Evolutionary conservation across 2,329 filamentous ascomycete genomes (phyloP).

Genomic region (Aaosphaeria pasadenensis): DNA sequence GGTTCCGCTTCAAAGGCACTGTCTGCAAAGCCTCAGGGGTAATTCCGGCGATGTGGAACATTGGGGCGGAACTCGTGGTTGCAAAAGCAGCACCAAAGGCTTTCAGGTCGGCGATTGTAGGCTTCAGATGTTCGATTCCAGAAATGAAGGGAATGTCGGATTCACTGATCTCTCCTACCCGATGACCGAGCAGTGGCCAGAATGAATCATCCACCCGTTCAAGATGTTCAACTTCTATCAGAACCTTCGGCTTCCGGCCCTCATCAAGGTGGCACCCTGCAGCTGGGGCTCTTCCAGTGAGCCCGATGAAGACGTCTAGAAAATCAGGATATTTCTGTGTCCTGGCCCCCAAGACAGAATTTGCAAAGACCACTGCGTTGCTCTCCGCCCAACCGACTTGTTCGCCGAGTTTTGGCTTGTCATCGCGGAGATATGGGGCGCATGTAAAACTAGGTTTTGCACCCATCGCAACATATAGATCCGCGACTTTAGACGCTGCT

Average conservation of each 20-base stretch:
- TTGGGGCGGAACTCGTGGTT: slow-evolving; percentile 40
- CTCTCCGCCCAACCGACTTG: slow-evolving; percentile 47
- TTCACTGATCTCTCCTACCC: slow-evolving; percentile 28
- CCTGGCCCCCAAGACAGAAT: slow-evolving; percentile 45
- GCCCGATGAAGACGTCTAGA: slow-evolving; percentile 43
- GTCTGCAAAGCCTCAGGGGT: slow-evolving; percentile 36
- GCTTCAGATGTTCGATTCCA: slow-evolving; percentile 27
- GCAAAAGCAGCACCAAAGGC: slow-evolving; percentile 47
- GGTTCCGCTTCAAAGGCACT: background rate
- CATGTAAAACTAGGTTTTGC: slow-evolving; percentile 44
- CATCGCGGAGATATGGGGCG: slow-evolving; percentile 43
- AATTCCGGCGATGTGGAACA: slow-evolving; percentile 44
- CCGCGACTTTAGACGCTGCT: slow-evolving; percentile 34
- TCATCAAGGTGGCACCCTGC: slow-evolving; percentile 25
- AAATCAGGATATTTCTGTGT: slow-evolving; percentile 49
- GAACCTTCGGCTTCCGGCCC: slow-evolving; percentile 12
- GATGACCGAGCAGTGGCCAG: slow-evolving; percentile 41
- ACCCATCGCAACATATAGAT: slow-evolving; percentile 42
- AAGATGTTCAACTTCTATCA: background rate
- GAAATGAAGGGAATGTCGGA: slow-evolving; percentile 35
- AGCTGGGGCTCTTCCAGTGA: slow-evolving; percentile 40
- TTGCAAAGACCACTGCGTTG: slow-evolving; percentile 47
- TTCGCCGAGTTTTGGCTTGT: slow-evolving; percentile 34
- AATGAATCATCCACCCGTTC: slow-evolving; percentile 30
- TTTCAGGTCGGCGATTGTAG: slow-evolving; percentile 36